Evolutionary conservation across 768 basidiomycete genomes (phyloP), one percentile per base, ranked within the genome.

Genomic region (Gloeopeniophorella convolvens): DNA sequence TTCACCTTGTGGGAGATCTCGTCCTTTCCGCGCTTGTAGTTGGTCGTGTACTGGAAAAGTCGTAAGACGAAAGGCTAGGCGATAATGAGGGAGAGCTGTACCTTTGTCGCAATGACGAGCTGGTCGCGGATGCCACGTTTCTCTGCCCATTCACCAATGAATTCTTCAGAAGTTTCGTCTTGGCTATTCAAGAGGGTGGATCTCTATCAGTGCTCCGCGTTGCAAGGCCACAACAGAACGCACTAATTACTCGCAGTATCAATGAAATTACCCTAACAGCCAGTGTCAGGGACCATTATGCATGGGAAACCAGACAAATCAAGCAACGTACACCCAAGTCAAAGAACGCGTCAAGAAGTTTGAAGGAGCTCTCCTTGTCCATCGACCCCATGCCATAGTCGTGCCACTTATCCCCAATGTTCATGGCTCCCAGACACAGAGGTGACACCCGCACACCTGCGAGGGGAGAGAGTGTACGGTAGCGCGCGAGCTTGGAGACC

Each of bases 91-190:
- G n/a, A n/a, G n/a, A n/a, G n/a, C n/a, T n/a, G n/a, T n/a, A 69
- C 68, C 68, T 70, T 76, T 27, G 75, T 74, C 1, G 73, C 73
- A 28, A 76, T 62, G 56, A 76, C 64, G n/a, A 78, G 67, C 41
- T 75, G 72, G 51, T 78, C 72, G 33, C 76, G 65, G 46, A 70
- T 67, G 0, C 64, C 66, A n/a, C 73, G 64, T 24, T 55, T 42
- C 51, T 71, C 68, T 59, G 71, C 72, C 75, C 76, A 78, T 55
- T 76, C 76, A n/a, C 75, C 75, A 18, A 77, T 65, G 60, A 73
- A 72, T 42, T 56, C 54, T 59, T 85, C 81, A 3, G 77, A 79
- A n/a, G 70, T 59, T 51, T 75, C 79, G 49, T 79, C 72, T 55
- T 82, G 78, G 47, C 73, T 76, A n/a, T n/a, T 23, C 12, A 39